Base-by-base conservation (phyloP, 2,329 filamentous ascomycete species). In the Gliomastix tumulicola region DNA sequence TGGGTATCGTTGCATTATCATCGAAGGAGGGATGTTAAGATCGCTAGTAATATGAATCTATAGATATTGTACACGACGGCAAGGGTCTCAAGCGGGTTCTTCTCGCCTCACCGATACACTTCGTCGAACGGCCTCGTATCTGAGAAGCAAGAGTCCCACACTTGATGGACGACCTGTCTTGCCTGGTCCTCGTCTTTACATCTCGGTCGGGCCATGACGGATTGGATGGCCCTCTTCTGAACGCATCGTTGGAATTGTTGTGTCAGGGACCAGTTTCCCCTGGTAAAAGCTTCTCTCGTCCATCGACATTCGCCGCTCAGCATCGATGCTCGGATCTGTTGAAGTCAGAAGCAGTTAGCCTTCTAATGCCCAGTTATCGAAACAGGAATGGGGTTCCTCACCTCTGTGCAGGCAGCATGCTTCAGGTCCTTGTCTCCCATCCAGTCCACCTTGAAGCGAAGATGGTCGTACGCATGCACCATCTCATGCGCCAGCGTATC, bases 111-210 rank as follows among this genome's bases (percentile, higher is more conserved):
- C 58, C 87, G 81, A 60, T 95, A 98, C 36, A 98, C 88, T 58
- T 97, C 90, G 59, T 97, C 88, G 62, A 98, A 98, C 3, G 92
- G 92, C 53, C 92, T 72, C 5, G 90, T 97, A 62, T 98, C 92
- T 35, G 77, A 69, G 58, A 94, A 98, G 60, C 92, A 98, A 50
- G 88, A 96, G 48, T 95, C 89, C 88, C 90, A 98, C n/a, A 98
- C 92, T 61, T 94, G 83, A 61, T 97, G 92, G 40, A 98, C 88
- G 19, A 94, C 81, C 63, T 84, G 87, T 35, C 79, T 76, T 5
- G 92, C 92, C 48, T 97, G 86, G 12, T 81, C 79, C 50, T 94
- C 82, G 59, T 94, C 85, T 58, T 85, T 86, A 55, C 89, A 92
- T 32, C 74, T 71, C 13, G 88, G 88, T 42, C 92, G 72, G 22